Percentiles rank a stretch among this genome's conserved stretches.
Conservation (phyloP, 768 basidiomycete species). For the Panellus pusillus region DNA sequence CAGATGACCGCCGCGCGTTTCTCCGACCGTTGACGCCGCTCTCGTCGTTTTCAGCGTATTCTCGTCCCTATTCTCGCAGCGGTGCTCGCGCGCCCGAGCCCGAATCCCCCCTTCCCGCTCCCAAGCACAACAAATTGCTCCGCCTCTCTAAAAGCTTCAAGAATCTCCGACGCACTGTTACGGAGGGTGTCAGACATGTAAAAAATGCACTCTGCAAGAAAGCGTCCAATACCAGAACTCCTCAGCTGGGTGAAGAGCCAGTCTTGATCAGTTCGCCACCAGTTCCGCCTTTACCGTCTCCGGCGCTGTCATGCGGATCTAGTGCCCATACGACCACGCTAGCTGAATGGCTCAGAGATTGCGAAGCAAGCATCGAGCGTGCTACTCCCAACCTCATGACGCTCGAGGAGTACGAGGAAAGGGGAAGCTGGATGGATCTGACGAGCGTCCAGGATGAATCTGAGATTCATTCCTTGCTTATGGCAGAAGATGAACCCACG, state of each 20-base stretch:
- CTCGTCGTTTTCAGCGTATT: slow-evolving; percentile 34
- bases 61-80: slow-evolving; percentile 35
- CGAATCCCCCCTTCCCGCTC: slow-evolving; percentile 6
- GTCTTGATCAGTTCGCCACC: slow-evolving; percentile 19
- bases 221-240: slow-evolving; percentile 25
- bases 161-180: slow-evolving; percentile 26
- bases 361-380: slow-evolving; percentile 26
- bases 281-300: slow-evolving; percentile 18
- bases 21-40: slow-evolving; percentile 40
- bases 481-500: slow-evolving; percentile 17
- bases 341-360: slow-evolving; percentile 35
- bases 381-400: slow-evolving; percentile 34
- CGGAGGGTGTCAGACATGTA: slow-evolving; percentile 28
- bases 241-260: slow-evolving; percentile 24
- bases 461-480: slow-evolving; percentile 8
- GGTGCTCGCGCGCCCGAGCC: slow-evolving; percentile 46
- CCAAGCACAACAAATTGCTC: slow-evolving; percentile 20
- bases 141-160: slow-evolving; percentile 35
- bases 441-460: slow-evolving; percentile 14
- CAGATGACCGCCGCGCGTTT: slow-evolving; percentile 41
- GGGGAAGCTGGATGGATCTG: slow-evolving; percentile 47
- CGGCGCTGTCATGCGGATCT: slow-evolving; percentile 23
- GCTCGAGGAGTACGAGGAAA: slow-evolving; percentile 48
- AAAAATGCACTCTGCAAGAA: slow-evolving; percentile 23
- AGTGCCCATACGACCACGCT: slow-evolving; percentile 40